Conservation (phyloP, 805 yeast species). For the Saturnispora diversa region DNA sequence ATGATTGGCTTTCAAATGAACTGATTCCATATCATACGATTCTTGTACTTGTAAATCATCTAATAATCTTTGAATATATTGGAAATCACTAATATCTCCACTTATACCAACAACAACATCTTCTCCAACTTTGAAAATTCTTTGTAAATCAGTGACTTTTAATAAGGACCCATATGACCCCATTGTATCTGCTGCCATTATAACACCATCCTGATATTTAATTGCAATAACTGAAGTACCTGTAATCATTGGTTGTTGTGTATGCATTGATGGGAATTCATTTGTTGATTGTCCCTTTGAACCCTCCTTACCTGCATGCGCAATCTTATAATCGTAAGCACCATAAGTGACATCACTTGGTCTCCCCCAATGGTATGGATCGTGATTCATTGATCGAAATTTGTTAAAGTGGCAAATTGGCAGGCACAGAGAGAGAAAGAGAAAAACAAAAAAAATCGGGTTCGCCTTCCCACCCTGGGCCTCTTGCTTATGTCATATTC, state of each 20-base stretch:
- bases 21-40: slow-evolving; percentile 66
- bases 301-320: slow-evolving; percentile 39
- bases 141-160: slow-evolving; percentile 76
- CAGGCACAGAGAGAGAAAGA: too few species aligned
- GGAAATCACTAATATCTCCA: slow-evolving; percentile 94
- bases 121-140: slow-evolving; percentile 75
- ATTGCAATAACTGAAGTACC: slow-evolving; percentile 93
- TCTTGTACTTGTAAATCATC: slow-evolving; percentile 76
- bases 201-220: slow-evolving; percentile 83
- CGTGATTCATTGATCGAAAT: slow-evolving; percentile 71
- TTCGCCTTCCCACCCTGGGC: not conserved
- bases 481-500: not conserved
- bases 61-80: slow-evolving; percentile 63
- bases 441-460: not conserved
- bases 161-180: slow-evolving; percentile 91
- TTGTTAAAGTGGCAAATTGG: slow-evolving; percentile 1
- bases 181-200: slow-evolving; percentile 91
- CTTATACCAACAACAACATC: slow-evolving; percentile 87
- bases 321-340: slow-evolving; percentile 62
- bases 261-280: slow-evolving; percentile 68
- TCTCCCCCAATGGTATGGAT: slow-evolving; percentile 93
- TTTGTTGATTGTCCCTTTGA: slow-evolving; percentile 10
- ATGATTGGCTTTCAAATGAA: slow-evolving; percentile 67
- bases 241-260: slow-evolving; percentile 91
- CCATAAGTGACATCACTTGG: slow-evolving; percentile 83